Evolutionary conservation across 2,329 filamentous ascomycete genomes (phyloP).

Genomic region (Sporothrix curviconia): DNA sequence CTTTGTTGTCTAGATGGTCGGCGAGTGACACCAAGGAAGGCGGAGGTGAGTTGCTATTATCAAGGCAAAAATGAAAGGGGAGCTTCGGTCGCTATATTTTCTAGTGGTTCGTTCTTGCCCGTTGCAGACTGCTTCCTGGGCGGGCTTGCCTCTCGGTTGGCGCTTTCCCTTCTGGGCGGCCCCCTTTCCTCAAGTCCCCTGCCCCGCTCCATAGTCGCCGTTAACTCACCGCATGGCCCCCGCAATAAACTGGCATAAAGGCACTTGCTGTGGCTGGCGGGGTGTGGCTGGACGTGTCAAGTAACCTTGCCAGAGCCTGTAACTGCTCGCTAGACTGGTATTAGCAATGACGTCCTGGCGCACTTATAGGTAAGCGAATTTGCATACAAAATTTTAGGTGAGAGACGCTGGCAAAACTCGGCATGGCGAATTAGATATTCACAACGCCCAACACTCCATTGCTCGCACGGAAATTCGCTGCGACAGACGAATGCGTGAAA

Average conservation of each 20-base stretch:
- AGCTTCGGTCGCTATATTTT: slow-evolving; percentile 1
- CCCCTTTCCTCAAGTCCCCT: slow-evolving; percentile 6
- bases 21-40: background rate
- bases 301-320: too few species aligned
- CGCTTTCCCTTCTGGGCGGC: slow-evolving; percentile 12
- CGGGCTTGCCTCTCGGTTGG: slow-evolving; percentile 1
- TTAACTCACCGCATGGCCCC: slow-evolving; percentile 4
- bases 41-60: background rate
- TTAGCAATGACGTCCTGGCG: background rate
- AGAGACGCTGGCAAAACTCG: too few species aligned
- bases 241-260: background rate
- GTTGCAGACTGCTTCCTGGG: background rate
- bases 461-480: background rate
- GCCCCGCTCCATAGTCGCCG: slow-evolving; percentile 10
- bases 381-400: background rate
- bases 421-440: too few species aligned
- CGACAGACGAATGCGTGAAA: background rate
- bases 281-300: slow-evolving; percentile 13
- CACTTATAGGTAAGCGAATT: background rate
- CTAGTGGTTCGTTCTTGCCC: background rate
- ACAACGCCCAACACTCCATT: background rate
- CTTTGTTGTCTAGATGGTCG: too few species aligned
- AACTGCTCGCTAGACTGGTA: too few species aligned
- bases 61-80: background rate
- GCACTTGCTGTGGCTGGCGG: slow-evolving; percentile 6